phyloP scores from a whole-genome alignment of 1,284 basidiomycete genomes.

The Ceratobasidium sp. region DNA sequence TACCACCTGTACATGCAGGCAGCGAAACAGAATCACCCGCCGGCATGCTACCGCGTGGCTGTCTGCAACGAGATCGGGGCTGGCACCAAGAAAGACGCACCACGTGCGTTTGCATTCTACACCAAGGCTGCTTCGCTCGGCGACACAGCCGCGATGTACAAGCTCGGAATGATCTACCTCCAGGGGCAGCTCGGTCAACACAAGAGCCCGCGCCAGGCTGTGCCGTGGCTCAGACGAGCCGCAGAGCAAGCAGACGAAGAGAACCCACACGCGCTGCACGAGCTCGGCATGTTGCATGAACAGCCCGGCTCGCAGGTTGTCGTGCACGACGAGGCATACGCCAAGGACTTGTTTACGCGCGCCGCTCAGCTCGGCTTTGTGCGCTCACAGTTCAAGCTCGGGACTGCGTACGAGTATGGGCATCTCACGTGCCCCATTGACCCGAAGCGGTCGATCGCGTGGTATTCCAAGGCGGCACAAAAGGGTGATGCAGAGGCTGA shows the following conservation, averaged over 20 bases:
- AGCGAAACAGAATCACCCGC: constrained; percentile 94
- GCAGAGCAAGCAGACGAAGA: constrained; percentile 98
- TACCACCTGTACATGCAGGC: constrained; percentile 99
- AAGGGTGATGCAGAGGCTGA: constrained; percentile 95
- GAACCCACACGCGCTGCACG: constrained; percentile 96
- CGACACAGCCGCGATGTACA: constrained; percentile 99
- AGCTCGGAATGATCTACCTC: constrained; percentile 94
- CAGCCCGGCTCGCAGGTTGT: constrained; percentile 66
- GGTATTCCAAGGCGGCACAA: constrained; percentile 98
- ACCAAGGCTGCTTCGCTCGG: constrained; percentile 95
- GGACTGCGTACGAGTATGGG: constrained; percentile 95
- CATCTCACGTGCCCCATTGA: constrained; percentile 88
- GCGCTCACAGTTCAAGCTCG: constrained; percentile 93
- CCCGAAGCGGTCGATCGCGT: constrained; percentile 90
- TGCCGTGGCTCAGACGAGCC: constrained; percentile 93
- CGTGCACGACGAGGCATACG: constrained; percentile 76
- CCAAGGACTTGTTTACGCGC: constrained; percentile 87
- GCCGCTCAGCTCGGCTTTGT: constrained; percentile 94
- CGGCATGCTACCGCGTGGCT: constrained; percentile 95
- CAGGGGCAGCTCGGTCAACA: constrained; percentile 85
- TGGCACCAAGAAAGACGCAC: constrained; percentile 88
- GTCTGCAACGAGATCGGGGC: constrained; percentile 99
- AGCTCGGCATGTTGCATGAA: constrained; percentile 93
- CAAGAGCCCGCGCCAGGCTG: constrained; percentile 87
- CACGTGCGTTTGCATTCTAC: constrained; percentile 93